A percentile compares a stretch with the other conserved stretches of the same genome.
Conservation (phyloP, 768 basidiomycete genomes). For the Sporobolomyces pararoseus region DNA sequence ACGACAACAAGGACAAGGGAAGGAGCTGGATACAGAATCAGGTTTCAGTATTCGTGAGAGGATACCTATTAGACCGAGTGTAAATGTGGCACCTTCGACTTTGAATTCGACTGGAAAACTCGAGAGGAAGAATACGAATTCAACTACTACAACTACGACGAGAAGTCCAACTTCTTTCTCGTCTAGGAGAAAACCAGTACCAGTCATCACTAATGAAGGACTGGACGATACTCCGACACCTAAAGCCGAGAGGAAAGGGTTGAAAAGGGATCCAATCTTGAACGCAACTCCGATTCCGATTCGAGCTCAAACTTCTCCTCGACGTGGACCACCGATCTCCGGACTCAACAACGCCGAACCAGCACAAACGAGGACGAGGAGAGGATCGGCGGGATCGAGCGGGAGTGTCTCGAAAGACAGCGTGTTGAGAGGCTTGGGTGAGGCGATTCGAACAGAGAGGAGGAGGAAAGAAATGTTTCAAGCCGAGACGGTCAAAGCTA, state of each 20-base stretch:
- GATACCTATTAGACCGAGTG: not conserved
- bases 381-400: conserved; percentile 10
- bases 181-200: not conserved
- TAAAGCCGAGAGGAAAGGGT: too few relatives aligned
- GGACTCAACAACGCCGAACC: conserved; percentile 2
- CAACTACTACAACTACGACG: not conserved
- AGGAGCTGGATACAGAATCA: not conserved
- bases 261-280: conserved; percentile 11
- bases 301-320: not conserved
- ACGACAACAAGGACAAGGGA: not conserved
- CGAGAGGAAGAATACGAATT: not conserved
- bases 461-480: conserved; percentile 23
- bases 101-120: too few relatives aligned
- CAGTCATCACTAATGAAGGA: not conserved
- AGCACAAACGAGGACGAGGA: not conserved
- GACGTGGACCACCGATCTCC: conserved; percentile 6
- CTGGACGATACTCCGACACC: too few relatives aligned
- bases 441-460: conserved; percentile 32
- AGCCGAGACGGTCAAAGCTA: conserved; percentile 9
- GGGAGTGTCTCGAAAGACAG: conserved; percentile 27
- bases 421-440: conserved; percentile 24
- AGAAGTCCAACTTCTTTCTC: not conserved
- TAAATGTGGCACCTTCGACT: too few relatives aligned
- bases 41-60: conserved; percentile 5
- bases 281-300: not conserved